Evolutionary conservation across 176 grass and related monocot genomes (phyloP), one percentile per base, ranked within the genome.

Genomic region (Phragmites australis): DNA sequence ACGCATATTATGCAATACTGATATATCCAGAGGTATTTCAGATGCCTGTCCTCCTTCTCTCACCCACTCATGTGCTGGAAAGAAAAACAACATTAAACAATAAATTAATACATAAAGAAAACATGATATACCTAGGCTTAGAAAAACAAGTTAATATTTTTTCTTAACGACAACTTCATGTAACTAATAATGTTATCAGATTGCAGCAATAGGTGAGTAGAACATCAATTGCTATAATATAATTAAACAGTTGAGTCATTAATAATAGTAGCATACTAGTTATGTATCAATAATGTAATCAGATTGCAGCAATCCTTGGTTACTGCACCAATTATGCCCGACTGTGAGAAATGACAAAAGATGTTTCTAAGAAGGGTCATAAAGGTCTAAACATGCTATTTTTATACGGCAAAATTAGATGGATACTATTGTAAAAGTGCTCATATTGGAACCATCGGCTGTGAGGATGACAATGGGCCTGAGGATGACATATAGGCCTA

Each of bases 1-100:
- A 0, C 94, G 82, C 89, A 97, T 94, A 83, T 90, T 94, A 66
- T 90, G 80, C 49, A 97, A 66, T 72, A 97, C 94, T 30, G 94
- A 97, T 88, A 97, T 97, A 83, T 97, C 92, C 69, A 97, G 60
- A 14, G 94, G 94, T 65, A 97, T 94, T 74, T 94, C 89, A 67
- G 86, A 88, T 89, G 94, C 94, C 71, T 74, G 51, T 39, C 94
- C 94, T 51, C 94, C 94, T 97, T 97, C 94, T 85, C 94, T 88
- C 27, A 94, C 94, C 94, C 94, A 97, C 59, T 84, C 85, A 88
- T 97, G 94, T 67, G 94, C 94, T 97, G 86, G 49, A 68, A 63
- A 74, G 70, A 34, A 78, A 47, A 39, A 70, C 21, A 76, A 39
- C 67, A 59, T 29, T 2, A 83, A 60, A 67, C 14, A 55, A 52